Percentiles rank a stretch among this genome's conserved stretches.
Conservation (phyloP, 768 basidiomycete species). For the Tulasnella sp. region DNA sequence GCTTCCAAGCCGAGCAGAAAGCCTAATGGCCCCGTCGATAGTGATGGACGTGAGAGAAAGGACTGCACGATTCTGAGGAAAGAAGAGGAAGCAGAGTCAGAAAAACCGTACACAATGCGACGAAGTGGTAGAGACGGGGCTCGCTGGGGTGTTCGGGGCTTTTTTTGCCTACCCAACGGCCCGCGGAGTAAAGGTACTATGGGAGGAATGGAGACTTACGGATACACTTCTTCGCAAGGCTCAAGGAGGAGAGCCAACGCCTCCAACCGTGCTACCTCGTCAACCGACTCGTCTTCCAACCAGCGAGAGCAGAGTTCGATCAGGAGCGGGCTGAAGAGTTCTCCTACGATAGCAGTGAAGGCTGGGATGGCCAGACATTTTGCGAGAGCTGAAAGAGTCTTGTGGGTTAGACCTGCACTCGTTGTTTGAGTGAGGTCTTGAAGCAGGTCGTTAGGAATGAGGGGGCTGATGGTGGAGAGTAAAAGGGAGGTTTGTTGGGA, state of each 20-base stretch:
- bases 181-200: no score
- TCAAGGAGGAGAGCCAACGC: constrained; percentile 42
- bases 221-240: constrained; percentile 43
- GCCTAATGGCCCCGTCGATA: constrained; percentile 59
- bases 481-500: background rate
- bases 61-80: constrained; percentile 58
- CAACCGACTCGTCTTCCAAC: constrained; percentile 56
- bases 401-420: background rate
- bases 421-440: background rate
- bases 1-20: constrained; percentile 44
- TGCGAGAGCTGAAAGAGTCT: constrained; percentile 51
- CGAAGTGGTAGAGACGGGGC: constrained; percentile 31
- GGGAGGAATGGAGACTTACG: no score
- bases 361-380: constrained; percentile 61
- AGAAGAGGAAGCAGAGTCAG: constrained; percentile 5
- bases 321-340: constrained; percentile 73
- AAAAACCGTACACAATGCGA: background rate
- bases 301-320: constrained; percentile 81
- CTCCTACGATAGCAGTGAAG: constrained; percentile 65
- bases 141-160: no score
- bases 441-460: background rate
- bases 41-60: constrained; percentile 52
- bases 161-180: no score
- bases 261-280: constrained; percentile 49
- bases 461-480: background rate